These are phyloP conservation scores for Dendrocalamus latiflorus DNA, from an alignment of 202 grass and related monocot genomes.

Conservation along the genomic window DNA sequence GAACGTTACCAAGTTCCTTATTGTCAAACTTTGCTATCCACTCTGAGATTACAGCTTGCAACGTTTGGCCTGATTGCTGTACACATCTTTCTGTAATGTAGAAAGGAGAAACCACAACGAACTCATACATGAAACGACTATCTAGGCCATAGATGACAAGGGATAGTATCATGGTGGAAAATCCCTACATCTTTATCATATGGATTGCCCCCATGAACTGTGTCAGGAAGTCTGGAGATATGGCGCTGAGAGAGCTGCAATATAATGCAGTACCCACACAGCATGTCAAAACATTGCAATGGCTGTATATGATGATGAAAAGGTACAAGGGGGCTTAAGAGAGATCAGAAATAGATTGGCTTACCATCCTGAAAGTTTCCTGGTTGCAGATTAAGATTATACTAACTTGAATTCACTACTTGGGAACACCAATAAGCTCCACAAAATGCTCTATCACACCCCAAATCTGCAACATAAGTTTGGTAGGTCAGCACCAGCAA, in stretches of 20 bases:
- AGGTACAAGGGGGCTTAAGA: background rate
- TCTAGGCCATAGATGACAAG: constrained; percentile 3
- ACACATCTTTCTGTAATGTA: constrained; percentile 94
- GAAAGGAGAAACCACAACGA: constrained; percentile 33
- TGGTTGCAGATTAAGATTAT: constrained; percentile 56
- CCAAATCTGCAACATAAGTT: constrained; percentile 55
- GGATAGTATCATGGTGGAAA: background rate
- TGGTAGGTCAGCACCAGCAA: background rate
- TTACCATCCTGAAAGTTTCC: constrained; percentile 73
- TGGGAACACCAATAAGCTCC: constrained; percentile 80
- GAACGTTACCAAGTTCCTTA: constrained; percentile 74
- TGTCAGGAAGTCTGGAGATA: constrained; percentile 61
- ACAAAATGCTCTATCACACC: constrained; percentile 75
- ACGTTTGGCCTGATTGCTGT: constrained; percentile 70
- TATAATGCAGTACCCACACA: constrained; percentile 9
- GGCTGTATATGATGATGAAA: constrained; percentile 10
- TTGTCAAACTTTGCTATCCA: constrained; percentile 90
- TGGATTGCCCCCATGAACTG: constrained; percentile 70
- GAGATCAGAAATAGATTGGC: background rate
- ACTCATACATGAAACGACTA: constrained; percentile 16
- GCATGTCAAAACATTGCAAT: constrained; percentile 23
- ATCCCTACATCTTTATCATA: constrained; percentile 85
- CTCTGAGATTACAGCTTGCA: constrained; percentile 82
- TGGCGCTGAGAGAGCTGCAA: constrained; percentile 58
- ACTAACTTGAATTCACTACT: constrained; percentile 78